Evolutionary conservation across 1,284 basidiomycete species (phyloP).

Genomic region (Sanghuangporus sanghuang): DNA sequence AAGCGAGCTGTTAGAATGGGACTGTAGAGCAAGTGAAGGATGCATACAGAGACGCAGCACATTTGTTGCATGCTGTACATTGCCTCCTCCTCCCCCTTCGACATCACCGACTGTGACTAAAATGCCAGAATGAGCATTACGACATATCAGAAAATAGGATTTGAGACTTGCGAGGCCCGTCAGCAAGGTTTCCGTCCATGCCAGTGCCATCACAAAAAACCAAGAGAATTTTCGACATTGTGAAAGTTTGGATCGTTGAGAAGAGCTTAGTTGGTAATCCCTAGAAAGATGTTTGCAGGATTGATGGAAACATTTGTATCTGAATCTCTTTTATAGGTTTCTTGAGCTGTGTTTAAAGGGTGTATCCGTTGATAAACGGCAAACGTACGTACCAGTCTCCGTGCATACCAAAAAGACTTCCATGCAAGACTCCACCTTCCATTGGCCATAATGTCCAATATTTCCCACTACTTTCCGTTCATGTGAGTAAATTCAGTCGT

Average conservation of each 20-base stretch:
- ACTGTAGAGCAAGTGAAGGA: neutral
- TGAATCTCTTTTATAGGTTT: neutral
- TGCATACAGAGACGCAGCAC: conserved; percentile 7
- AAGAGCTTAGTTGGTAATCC: no score
- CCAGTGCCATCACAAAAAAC: conserved; percentile 12
- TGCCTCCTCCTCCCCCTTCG: neutral
- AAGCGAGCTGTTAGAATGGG: neutral
- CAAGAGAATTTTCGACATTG: neutral
- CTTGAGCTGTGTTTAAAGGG: no score
- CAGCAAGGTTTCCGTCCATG: conserved; percentile 3
- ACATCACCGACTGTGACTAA: neutral
- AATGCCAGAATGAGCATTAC: neutral
- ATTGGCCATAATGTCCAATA: no score
- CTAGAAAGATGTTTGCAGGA: neutral
- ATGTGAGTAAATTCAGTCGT: no score
- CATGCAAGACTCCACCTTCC: no score
- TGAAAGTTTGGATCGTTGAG: neutral
- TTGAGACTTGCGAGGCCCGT: neutral
- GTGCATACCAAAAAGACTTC: no score
- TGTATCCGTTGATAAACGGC: no score
- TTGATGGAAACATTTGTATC: neutral
- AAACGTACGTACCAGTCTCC: no score
- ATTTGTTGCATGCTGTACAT: conserved; percentile 4
- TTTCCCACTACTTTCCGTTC: no score
- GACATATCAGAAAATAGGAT: neutral